phyloP scores from a whole-genome alignment of 345 rosid genomes.

The Eucalyptus cloeziana region DNA sequence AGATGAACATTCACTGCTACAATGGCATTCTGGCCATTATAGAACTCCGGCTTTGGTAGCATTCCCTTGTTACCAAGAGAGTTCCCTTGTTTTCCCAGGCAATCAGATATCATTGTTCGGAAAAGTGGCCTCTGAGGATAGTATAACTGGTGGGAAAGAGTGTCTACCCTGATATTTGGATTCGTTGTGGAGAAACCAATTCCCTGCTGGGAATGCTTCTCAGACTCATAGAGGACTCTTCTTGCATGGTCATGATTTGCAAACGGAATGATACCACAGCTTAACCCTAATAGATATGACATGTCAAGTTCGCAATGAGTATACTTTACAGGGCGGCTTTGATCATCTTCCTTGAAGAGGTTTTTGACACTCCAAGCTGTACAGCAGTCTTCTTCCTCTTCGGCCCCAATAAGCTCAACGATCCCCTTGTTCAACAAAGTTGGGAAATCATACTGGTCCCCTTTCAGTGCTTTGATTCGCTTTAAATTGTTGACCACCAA shows the following conservation, averaged over 20 bases:
- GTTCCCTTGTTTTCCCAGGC: constrained; percentile 42
- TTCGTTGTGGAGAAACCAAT: constrained; percentile 86
- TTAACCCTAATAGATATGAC: constrained; percentile 74
- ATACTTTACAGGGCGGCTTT: constrained; percentile 21
- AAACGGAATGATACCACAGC: constrained; percentile 83
- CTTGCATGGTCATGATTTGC: constrained; percentile 87
- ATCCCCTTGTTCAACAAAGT: constrained; percentile 63
- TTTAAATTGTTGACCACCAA: constrained; percentile 56
- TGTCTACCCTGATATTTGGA: constrained; percentile 74
- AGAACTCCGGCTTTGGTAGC: constrained; percentile 43
- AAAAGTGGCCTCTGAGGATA: constrained; percentile 91
- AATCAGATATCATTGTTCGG: constrained; percentile 59
- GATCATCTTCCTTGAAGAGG: constrained; percentile 26
- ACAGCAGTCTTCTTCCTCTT: constrained; percentile 85
- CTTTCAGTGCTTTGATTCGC: constrained; percentile 39
- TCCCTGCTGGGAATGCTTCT: constrained; percentile 85
- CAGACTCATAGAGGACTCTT: constrained; percentile 84
- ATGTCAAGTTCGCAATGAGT: constrained; percentile 79
- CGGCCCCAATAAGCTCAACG: constrained; percentile 64
- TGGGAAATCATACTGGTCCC: constrained; percentile 26
- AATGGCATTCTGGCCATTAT: constrained; percentile 88
- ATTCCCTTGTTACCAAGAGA: constrained; percentile 16
- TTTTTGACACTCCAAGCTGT: constrained; percentile 61
- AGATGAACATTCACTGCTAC: constrained; percentile 91
- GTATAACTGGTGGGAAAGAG: constrained; percentile 60